Conservation (phyloP, 2,329 filamentous ascomycete species). For the Orbilia brochopaga region DNA sequence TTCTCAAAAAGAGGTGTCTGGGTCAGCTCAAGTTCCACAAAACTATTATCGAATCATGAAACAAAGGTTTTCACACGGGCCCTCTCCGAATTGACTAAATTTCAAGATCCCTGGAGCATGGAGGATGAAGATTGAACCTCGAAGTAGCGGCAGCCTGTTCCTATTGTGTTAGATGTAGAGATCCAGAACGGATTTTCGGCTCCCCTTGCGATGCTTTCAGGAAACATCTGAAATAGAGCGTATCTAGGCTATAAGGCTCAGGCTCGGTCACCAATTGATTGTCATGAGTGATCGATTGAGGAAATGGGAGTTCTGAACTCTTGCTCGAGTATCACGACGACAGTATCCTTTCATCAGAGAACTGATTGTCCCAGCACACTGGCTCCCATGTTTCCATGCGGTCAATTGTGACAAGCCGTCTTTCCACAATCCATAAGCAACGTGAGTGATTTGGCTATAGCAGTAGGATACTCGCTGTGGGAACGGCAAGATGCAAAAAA, state of each 20-base stretch:
- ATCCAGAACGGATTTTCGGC: conserved; percentile 30
- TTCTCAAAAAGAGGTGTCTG: conserved; percentile 22
- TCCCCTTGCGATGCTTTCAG: background rate
- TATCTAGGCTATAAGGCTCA: background rate
- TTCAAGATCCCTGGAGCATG: background rate
- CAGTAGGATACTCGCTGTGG: background rate
- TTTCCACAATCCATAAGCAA: too few species aligned
- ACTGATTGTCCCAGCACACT: background rate
- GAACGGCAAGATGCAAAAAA: background rate
- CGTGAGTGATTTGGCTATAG: background rate
- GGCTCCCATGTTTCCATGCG: too few species aligned
- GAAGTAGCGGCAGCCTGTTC: conserved; percentile 7
- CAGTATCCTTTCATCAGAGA: background rate
- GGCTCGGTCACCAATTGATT: background rate
- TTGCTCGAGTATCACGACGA: too few species aligned
- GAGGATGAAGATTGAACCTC: conserved; percentile 23
- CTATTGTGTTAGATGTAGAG: too few species aligned
- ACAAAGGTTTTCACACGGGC: conserved; percentile 29
- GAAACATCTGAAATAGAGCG: background rate
- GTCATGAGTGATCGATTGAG: too few species aligned
- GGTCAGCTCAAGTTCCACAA: conserved; percentile 13
- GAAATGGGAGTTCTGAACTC: too few species aligned
- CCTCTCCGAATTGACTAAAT: conserved; percentile 8
- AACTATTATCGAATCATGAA: conserved; percentile 18
- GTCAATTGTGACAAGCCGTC: too few species aligned